Evolutionary conservation across 2,329 filamentous ascomycete species (phyloP).

Genomic region (Fusarium annulatum): DNA sequence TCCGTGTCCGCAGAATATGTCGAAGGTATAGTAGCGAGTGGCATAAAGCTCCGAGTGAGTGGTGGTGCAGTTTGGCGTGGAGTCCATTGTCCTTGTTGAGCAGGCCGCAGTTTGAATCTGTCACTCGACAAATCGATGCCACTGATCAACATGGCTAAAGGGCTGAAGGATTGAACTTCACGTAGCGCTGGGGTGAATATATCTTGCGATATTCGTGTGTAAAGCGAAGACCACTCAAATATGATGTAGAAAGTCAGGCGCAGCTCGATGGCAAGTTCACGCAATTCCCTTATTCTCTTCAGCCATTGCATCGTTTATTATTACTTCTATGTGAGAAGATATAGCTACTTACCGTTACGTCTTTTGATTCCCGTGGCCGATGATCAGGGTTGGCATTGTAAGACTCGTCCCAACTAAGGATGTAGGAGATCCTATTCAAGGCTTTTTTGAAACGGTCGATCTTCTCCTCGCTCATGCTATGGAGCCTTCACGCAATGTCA

Average conservation of each 20-base stretch:
- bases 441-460: neutral
- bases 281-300: neutral
- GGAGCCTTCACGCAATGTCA: neutral
- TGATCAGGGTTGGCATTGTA: too few species aligned
- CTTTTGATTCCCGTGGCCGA: neutral
- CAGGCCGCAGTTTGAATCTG: neutral
- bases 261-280: neutral
- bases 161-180: neutral
- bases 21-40: accelerated
- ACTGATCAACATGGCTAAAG: accelerated
- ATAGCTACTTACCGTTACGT: neutral
- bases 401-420: accelerated
- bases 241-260: neutral
- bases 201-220: neutral
- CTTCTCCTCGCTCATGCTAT: neutral
- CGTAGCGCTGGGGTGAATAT: neutral
- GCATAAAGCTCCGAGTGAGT: neutral
- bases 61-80: neutral
- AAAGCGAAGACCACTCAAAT: neutral
- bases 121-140: neutral
- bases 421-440: accelerated
- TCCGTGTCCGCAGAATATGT: neutral
- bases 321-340: too few species aligned
- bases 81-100: neutral
- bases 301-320: neutral